These are phyloP conservation scores for Leishmania lainsoni DNA, from an alignment of 208 protist genomes.

Conservation along the genomic window DNA sequence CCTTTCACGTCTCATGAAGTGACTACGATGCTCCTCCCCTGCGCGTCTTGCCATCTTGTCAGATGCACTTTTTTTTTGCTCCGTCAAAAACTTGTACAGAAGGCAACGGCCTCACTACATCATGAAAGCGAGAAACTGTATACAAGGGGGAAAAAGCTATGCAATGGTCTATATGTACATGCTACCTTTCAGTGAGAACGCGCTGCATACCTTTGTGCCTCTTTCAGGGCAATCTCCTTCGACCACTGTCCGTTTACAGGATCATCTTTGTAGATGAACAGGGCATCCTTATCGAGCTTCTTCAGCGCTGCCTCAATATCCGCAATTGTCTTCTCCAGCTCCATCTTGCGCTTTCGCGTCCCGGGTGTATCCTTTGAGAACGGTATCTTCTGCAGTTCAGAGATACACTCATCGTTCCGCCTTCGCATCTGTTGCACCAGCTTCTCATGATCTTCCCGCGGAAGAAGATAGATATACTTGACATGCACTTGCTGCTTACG, in stretches of 20 bases:
- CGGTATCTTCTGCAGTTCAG: conserved; percentile 79
- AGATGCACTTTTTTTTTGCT: background rate
- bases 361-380: conserved; percentile 83
- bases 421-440: conserved; percentile 74
- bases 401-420: conserved; percentile 36
- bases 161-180: background rate
- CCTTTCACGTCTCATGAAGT: background rate
- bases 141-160: background rate
- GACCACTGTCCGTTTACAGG: conserved; percentile 73
- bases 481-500: conserved; percentile 38
- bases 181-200: conserved; percentile 6
- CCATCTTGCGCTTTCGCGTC: conserved; percentile 58
- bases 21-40: no score
- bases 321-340: conserved; percentile 72
- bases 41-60: background rate
- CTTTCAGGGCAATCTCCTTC: conserved; percentile 77
- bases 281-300: conserved; percentile 83
- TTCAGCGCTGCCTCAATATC: conserved; percentile 79
- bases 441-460: conserved; percentile 71
- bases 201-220: conserved; percentile 56
- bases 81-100: background rate
- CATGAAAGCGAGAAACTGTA: background rate
- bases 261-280: conserved; percentile 91
- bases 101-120: conserved; percentile 2
- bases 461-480: conserved; percentile 76